These are phyloP conservation scores for Mrakiaceae sp. DNA, from an alignment of 1,284 basidiomycete genomes.

Conservation along the genomic window DNA sequence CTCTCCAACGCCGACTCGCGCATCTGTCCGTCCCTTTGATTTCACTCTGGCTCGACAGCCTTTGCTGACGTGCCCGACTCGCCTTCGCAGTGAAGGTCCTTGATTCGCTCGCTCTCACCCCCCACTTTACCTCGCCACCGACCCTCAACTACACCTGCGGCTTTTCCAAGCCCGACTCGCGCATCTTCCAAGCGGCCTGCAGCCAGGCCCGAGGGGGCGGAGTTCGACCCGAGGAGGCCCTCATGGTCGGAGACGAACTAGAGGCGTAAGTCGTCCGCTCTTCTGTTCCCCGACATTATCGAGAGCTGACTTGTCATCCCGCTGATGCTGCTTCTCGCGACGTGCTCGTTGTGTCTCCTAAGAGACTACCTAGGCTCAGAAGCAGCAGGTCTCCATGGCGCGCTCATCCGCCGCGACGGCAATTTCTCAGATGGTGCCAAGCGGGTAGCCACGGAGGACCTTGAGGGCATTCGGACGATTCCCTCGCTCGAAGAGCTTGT, in stretches of 20 bases:
- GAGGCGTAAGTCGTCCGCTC: constrained; percentile 28
- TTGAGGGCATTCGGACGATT: constrained; percentile 25
- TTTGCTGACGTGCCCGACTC: background rate
- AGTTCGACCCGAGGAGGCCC: constrained; percentile 24
- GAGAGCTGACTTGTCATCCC: background rate
- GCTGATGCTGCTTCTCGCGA: background rate
- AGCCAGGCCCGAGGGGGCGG: constrained; percentile 1
- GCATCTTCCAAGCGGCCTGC: constrained; percentile 30
- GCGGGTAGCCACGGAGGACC: constrained; percentile 24
- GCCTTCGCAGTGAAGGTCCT: constrained; percentile 27
- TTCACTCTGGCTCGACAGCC: background rate
- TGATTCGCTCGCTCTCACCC: constrained; percentile 25
- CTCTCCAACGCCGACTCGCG: constrained; percentile 35
- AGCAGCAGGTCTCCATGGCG: constrained; percentile 27
- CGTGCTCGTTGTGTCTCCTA: background rate
- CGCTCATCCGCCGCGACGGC: constrained; percentile 29
- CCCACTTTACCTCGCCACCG: constrained; percentile 26
- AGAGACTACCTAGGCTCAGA: constrained; percentile 32
- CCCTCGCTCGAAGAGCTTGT: constrained; percentile 24
- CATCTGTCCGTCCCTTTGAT: constrained; percentile 25
- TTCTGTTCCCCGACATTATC: background rate
- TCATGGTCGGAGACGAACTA: constrained; percentile 36
- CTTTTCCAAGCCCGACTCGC: constrained; percentile 27
- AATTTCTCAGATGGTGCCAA: constrained; percentile 34
- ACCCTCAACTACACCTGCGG: constrained; percentile 33